Percentiles rank a stretch among this genome's conserved stretches.
Evolutionary conservation across 2,329 filamentous ascomycete species (phyloP).

Genomic region (Fusarium drepaniforme): DNA sequence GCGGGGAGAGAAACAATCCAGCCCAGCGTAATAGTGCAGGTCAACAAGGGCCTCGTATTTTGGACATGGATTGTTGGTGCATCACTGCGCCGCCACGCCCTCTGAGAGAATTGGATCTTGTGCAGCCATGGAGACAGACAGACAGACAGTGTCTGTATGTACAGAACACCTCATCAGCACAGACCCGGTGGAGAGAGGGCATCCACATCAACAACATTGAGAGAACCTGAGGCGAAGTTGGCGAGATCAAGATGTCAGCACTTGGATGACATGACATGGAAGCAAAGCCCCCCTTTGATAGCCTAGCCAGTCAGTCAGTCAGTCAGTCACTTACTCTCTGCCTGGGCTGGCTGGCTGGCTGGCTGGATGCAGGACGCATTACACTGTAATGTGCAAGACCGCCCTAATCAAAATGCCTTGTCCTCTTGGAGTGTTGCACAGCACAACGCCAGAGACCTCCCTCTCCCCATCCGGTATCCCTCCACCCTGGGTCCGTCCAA

Average conservation of each 20-base stretch:
- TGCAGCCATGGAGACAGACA: background rate
- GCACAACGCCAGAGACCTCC: conserved; percentile 8
- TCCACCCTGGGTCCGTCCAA: conserved; percentile 27
- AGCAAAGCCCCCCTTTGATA: background rate
- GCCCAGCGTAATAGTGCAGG: conserved; percentile 22
- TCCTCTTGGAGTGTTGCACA: conserved; percentile 15
- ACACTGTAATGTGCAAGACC: background rate
- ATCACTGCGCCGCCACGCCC: conserved; percentile 18
- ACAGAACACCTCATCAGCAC: conserved; percentile 13
- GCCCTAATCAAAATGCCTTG: background rate
- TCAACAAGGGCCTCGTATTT: conserved; percentile 30
- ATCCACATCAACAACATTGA: conserved; percentile 3
- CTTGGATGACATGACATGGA: conserved; percentile 12
- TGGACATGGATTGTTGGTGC: conserved; percentile 3
- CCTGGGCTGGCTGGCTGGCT: background rate
- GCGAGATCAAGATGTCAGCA: background rate
- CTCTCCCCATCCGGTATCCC: conserved; percentile 9
- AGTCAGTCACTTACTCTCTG: background rate
- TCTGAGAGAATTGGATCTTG: conserved; percentile 20
- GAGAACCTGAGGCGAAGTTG: background rate
- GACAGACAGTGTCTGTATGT: background rate
- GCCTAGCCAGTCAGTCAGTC: too few species aligned
- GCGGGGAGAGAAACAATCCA: conserved; percentile 22
- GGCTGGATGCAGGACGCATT: background rate
- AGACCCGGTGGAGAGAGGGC: conserved; percentile 11